These are phyloP conservation scores for Salix viminalis DNA, from an alignment of 345 rosid genomes.

Conservation along the genomic window DNA sequence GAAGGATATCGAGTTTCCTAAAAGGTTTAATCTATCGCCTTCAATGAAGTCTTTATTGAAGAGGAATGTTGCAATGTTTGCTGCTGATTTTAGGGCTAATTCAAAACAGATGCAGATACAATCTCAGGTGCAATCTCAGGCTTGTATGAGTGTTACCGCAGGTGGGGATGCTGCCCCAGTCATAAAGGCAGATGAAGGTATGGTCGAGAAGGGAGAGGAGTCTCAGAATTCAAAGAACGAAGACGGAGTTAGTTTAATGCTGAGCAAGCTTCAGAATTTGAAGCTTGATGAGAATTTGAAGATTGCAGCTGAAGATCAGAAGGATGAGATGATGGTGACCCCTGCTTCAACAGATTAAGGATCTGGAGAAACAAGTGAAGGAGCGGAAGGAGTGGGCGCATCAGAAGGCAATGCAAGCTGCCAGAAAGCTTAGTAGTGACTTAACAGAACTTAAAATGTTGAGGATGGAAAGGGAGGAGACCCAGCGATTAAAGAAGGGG, in stretches of 20 bases:
- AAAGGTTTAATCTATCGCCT: constrained; percentile 79
- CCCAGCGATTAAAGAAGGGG: constrained; percentile 73
- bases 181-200: constrained; percentile 24
- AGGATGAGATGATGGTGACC: constrained; percentile 66
- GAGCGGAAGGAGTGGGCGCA: constrained; percentile 96
- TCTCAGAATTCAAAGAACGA: constrained; percentile 36
- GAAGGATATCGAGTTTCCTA: constrained; percentile 79
- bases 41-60: constrained; percentile 76
- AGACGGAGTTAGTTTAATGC: constrained; percentile 50
- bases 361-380: constrained; percentile 69
- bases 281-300: constrained; percentile 74
- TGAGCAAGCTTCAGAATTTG: constrained; percentile 69
- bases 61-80: constrained; percentile 84
- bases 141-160: constrained; percentile 33
- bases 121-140: constrained; percentile 26
- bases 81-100: constrained; percentile 78
- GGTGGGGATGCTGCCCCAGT: constrained; percentile 26
- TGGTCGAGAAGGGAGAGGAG: constrained; percentile 44
- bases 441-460: constrained; percentile 70
- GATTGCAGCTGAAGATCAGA: constrained; percentile 50
- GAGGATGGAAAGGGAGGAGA: constrained; percentile 84
- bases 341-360: constrained; percentile 62
- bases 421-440: constrained; percentile 75
- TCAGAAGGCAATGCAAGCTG: constrained; percentile 98
- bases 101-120: constrained; percentile 45